Conservation (phyloP, 2,329 filamentous ascomycete genomes). For the Aspergillus sp. region DNA sequence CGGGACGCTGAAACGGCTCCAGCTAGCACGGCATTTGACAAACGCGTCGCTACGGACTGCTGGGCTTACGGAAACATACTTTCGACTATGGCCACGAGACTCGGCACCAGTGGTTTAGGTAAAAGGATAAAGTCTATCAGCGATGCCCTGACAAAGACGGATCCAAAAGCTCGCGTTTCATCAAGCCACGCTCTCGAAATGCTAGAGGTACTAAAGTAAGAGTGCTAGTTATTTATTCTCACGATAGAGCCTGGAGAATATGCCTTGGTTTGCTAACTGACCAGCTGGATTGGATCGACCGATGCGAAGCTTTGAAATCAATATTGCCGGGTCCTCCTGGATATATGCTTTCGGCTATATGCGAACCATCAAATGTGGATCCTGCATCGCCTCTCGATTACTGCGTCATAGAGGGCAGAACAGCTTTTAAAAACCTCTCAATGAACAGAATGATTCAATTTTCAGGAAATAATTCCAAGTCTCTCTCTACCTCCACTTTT, state of each 20-base stretch:
- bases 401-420: too few relatives aligned
- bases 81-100: neutral
- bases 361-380: too few relatives aligned
- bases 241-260: neutral
- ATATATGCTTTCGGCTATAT: too few relatives aligned
- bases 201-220: neutral
- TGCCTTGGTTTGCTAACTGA: neutral
- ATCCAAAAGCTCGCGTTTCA: slow-evolving; percentile 1
- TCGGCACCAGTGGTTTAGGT: neutral
- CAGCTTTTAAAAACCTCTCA: too few relatives aligned
- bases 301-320: neutral
- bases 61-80: slow-evolving; percentile 4
- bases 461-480: too few relatives aligned
- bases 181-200: neutral
- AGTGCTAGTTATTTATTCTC: neutral
- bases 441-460: too few relatives aligned
- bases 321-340: too few relatives aligned
- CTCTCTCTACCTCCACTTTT: too few relatives aligned
- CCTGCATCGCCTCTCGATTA: too few relatives aligned
- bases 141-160: slow-evolving; percentile 1
- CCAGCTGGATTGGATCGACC: too few relatives aligned
- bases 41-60: slow-evolving; percentile 3
- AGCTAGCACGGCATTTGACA: neutral
- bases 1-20: neutral
- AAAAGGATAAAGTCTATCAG: neutral